Evolutionary conservation across 169 alveolate species (phyloP).

Genomic region (Babesia bovis): DNA sequence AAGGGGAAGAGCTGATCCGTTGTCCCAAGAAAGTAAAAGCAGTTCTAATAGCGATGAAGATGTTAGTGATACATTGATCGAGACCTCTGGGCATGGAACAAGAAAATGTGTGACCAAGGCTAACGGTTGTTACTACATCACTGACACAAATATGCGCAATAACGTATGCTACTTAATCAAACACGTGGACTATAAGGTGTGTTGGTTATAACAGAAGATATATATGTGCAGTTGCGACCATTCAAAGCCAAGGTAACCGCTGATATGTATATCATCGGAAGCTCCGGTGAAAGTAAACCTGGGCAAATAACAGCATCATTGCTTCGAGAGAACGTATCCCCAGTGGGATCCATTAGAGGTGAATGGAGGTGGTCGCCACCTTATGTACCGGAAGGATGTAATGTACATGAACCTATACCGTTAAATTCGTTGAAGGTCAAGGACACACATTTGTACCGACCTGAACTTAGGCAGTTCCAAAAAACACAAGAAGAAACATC

Average conservation of each 20-base stretch:
- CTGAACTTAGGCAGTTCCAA: not conserved
- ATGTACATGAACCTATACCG: slow-evolving; percentile 34
- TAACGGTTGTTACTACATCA: slow-evolving; percentile 26
- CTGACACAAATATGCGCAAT: slow-evolving; percentile 12
- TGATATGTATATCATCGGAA: slow-evolving; percentile 69
- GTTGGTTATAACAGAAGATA: slow-evolving; percentile 13
- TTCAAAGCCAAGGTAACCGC: slow-evolving; percentile 72
- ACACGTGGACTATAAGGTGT: slow-evolving; percentile 57
- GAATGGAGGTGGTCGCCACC: slow-evolving; percentile 75
- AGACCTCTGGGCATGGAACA: not conserved
- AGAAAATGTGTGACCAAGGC: slow-evolving; percentile 22
- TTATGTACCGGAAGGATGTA: slow-evolving; percentile 23
- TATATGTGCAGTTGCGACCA: slow-evolving; percentile 63
- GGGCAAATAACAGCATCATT: slow-evolving; percentile 27
- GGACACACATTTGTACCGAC: not conserved
- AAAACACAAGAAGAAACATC: not conserved
- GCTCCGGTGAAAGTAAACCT: not conserved
- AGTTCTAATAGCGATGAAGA: not conserved
- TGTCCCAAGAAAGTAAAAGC: not conserved
- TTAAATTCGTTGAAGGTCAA: slow-evolving; percentile 25
- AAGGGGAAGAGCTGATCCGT: not conserved
- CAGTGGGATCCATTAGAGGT: slow-evolving; percentile 76
- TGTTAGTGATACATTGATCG: slow-evolving; percentile 1
- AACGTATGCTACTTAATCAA: slow-evolving; percentile 41
- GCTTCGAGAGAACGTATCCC: slow-evolving; percentile 59